Conservation (phyloP, 495 filamentous ascomycete genomes). For the Xylaria intraflava region DNA sequence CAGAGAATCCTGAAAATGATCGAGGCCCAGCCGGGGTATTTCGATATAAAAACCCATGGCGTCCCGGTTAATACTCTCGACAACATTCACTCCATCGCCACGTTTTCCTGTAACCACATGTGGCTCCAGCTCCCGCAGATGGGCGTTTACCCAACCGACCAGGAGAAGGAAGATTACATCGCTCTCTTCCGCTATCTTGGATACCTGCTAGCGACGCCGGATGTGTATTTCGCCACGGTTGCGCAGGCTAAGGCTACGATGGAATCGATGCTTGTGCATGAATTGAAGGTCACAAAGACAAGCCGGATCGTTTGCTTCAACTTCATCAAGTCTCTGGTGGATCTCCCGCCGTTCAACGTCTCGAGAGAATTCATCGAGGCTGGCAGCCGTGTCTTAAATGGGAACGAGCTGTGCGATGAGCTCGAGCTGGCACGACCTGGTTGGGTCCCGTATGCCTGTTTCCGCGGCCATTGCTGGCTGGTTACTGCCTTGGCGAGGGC, state of each 20-base stretch:
- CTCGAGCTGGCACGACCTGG: conserved; percentile 49
- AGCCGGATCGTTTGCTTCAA: conserved; percentile 57
- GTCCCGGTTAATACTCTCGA: conserved; percentile 64
- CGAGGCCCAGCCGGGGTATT: conserved; percentile 51
- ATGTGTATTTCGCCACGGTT: conserved; percentile 45
- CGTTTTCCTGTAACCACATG: conserved; percentile 57
- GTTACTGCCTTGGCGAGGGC: conserved; percentile 36
- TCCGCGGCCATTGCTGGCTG: conserved; percentile 39
- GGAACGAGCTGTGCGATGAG: conserved; percentile 43
- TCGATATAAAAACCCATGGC: conserved; percentile 50
- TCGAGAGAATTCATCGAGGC: conserved; percentile 45
- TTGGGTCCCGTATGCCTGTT: conserved; percentile 33
- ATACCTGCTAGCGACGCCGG: conserved; percentile 58
- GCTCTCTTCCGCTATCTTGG: conserved; percentile 64
- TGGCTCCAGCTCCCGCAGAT: conserved; percentile 60
- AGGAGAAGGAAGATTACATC: conserved; percentile 58
- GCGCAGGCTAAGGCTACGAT: conserved; percentile 49
- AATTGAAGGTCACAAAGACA: conserved; percentile 53
- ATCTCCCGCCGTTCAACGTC: conserved; percentile 53
- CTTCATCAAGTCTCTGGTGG: conserved; percentile 55
- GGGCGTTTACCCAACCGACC: conserved; percentile 54
- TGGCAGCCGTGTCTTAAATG: conserved; percentile 47
- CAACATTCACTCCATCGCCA: conserved; percentile 56
- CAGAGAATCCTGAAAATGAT: conserved; percentile 52
- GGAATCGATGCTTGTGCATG: conserved; percentile 53